Evolutionary conservation across 805 yeast genomes (phyloP), one percentile per base, ranked within the genome.

Genomic region (Suhomyces faveliae): DNA sequence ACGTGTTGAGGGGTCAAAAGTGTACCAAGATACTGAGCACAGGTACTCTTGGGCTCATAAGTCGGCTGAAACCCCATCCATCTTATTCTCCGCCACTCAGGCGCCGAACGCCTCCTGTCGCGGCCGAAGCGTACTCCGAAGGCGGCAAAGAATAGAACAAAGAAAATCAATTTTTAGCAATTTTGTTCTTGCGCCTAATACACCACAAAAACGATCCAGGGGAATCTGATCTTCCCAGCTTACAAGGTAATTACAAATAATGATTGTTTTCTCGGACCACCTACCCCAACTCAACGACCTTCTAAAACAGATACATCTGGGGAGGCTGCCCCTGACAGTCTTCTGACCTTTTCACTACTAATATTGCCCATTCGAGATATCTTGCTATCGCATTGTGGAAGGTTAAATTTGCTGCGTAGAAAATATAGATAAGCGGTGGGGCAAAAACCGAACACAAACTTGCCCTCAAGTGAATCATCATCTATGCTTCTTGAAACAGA

Each of bases 71-170:
- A n/a, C n/a, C n/a, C n/a, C n/a, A n/a, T n/a, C n/a, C n/a, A n/a
- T n/a, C n/a, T n/a, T n/a, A n/a, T n/a, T n/a, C n/a, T n/a, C n/a
- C n/a, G n/a, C n/a, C n/a, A n/a, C n/a, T n/a, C n/a, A n/a, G n/a
- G n/a, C n/a, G n/a, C n/a, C 30, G 30, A 3, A 27, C 30, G 30
- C 21, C 37, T 33, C 19, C 37, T 15, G 19, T 33, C 37, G 24
- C 40, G 25, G 40, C 40, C 24, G 12, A n/a, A 12, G 7, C 15
- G 19, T 23, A 39, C 42, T 39, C 42, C 42, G 42, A 39, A 39
- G 42, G 24, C 42, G 27, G 42, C 42, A 23, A 13, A 6, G 21
- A 19, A 22, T 2, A 22, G 30, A 39, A 39, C 42, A 39, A 39
- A 33, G 37, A 10, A 33, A 8, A 33, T 13, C 37, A n/a, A n/a